Base-by-base conservation (phyloP, 768 basidiomycete species). In the Polyporus arcularius region DNA sequence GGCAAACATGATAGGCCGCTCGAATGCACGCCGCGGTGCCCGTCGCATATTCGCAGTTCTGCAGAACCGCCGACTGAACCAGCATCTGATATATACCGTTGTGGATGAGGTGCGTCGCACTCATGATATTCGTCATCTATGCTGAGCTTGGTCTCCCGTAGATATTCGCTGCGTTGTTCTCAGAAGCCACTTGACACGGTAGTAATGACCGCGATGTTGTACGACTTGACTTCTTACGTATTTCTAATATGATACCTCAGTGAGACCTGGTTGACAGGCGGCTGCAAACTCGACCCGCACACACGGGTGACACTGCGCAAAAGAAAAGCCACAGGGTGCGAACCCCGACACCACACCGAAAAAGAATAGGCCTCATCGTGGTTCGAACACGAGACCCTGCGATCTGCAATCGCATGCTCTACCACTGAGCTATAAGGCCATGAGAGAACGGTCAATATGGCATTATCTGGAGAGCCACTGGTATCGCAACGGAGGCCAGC, bases 1-100 rank as follows among this genome's bases (percentile, higher is more conserved):
- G 35, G 94, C 96, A 7, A 98, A 97, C 68, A 94, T 98, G 90
- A 98, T 98, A 65, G 97, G 97, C n/a, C 84, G 95, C 32, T 89
- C 92, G 3, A 98, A 99, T 70, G 95, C 96, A 16, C 85, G 95
- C 12, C 83, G 95, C 45, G 97, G 96, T 15, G 95, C 96, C 9
- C 82, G 94, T 42, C 82, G 94, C 51, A 91, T 97, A 61, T 98
- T 98, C 72, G 88, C 94, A 4, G 94, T 96, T 2, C 71, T 98
- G 45, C 97, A 99, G 74, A 97, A 98, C 71, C 84, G 87, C 49
- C 85, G 96, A n/a, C 79, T 98, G 35, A 97, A 96, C 73, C 94
- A 96, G 70, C 95, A 97, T 71, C 87, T 98, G 55, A 83, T 87
- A 15, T 92, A 97, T 70, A 92, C 86, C 40, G 83, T 97, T 55